phyloP scores from a whole-genome alignment of 768 basidiomycete species.

The Ramaria rubella region DNA sequence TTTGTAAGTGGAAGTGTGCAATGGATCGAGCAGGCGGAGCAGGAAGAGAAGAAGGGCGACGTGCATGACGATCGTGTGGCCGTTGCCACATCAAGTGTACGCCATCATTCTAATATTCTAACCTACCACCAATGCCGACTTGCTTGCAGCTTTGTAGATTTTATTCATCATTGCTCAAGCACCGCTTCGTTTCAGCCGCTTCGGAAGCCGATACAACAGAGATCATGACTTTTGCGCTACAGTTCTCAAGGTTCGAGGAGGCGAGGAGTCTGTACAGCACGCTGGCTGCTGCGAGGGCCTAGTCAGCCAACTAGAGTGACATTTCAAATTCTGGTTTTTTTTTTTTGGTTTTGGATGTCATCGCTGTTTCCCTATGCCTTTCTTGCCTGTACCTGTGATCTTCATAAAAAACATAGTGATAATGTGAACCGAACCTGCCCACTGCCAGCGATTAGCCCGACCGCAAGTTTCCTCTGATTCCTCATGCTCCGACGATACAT shows the following conservation, averaged over 20 bases:
- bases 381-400: background rate
- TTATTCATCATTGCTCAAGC: slow-evolving; percentile 63
- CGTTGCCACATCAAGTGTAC: slow-evolving; percentile 65
- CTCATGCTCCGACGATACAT: no score
- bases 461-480: no score
- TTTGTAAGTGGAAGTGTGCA: slow-evolving; percentile 66
- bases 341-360: background rate
- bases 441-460: no score
- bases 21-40: slow-evolving; percentile 65
- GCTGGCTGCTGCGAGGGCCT: slow-evolving; percentile 40
- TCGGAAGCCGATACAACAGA: slow-evolving; percentile 68
- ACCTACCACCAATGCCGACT: slow-evolving; percentile 6
- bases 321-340: background rate
- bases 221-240: slow-evolving; percentile 71
- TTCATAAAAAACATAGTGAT: background rate
- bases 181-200: slow-evolving; percentile 52
- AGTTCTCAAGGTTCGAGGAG: slow-evolving; percentile 68
- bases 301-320: background rate
- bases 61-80: slow-evolving; percentile 69
- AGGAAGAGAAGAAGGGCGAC: slow-evolving; percentile 59
- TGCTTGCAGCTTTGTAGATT: slow-evolving; percentile 62
- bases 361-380: background rate
- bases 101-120: slow-evolving; percentile 18
- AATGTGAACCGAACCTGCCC: no score
- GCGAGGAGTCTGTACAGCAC: slow-evolving; percentile 66